A percentile compares a stretch with the other conserved stretches of the same genome.
Evolutionary conservation across 2,329 filamentous ascomycete genomes (phyloP).

Genomic region (Grosmannia huntii): DNA sequence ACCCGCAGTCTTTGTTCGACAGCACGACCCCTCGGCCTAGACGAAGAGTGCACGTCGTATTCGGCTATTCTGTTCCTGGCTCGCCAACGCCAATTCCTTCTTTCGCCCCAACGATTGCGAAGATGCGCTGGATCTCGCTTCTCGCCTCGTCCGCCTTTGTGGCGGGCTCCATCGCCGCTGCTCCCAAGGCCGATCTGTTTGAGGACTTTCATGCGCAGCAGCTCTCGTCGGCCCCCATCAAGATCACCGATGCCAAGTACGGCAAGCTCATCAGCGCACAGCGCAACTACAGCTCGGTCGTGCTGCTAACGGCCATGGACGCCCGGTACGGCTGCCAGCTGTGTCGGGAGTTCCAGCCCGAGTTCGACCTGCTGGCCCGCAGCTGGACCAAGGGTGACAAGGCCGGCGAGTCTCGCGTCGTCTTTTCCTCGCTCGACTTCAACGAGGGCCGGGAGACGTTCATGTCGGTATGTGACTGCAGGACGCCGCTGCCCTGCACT

Average conservation of each 20-base stretch:
- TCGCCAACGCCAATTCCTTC: not conserved
- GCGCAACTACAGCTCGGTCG: constrained; percentile 69
- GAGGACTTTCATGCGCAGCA: constrained; percentile 56
- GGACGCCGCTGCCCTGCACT: not conserved
- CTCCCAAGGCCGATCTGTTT: constrained; percentile 47
- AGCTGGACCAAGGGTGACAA: constrained; percentile 84
- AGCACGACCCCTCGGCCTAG: not conserved
- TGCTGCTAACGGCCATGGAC: constrained; percentile 81
- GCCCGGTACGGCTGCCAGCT: constrained; percentile 71
- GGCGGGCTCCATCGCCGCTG: constrained; percentile 39
- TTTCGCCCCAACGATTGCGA: constrained; percentile 17
- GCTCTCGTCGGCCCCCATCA: constrained; percentile 52
- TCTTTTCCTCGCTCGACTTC: constrained; percentile 85
- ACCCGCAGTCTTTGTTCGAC: not conserved
- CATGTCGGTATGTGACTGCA: constrained; percentile 53
- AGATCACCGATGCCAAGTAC: constrained; percentile 67
- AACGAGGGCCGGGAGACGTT: constrained; percentile 72
- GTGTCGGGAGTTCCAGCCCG: constrained; percentile 83
- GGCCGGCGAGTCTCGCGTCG: constrained; percentile 53
- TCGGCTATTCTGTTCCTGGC: not conserved
- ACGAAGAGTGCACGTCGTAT: not conserved
- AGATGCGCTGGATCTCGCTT: constrained; percentile 56
- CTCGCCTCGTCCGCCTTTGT: constrained; percentile 53
- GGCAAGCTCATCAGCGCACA: constrained; percentile 61
- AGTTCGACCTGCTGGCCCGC: constrained; percentile 77